Evolutionary conservation across 768 basidiomycete genomes (phyloP), one percentile per base, ranked within the genome.

Genomic region (Leccinum ochraceum): DNA sequence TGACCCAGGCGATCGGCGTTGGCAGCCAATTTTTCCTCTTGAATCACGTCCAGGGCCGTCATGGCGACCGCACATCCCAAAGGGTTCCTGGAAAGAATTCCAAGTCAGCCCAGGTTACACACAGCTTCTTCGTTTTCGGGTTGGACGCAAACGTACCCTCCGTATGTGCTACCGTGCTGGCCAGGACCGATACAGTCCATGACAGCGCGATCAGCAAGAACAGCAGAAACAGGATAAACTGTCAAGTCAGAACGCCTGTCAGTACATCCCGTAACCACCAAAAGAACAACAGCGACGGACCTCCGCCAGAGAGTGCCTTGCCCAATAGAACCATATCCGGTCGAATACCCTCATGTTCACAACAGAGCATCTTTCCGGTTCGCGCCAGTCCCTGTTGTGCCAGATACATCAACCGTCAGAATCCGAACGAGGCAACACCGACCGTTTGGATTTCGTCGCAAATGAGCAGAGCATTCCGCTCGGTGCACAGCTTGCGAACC

Each of bases 391-490:
- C 96, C 86, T 93, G 68, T 44, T 5, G 26, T 44, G 11, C 39
- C 39, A n/a, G 54, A 39, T 17, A 57, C 37, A 51, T 61, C 57
- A 34, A 39, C 58, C 20, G 51, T 57, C 56, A 50, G 59, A 13
- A 54, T 46, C 37, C 14, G 17, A 56, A 24, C 0, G 11, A 56
- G 10, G 8, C 14, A 44, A 49, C 20, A 68, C 79, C 58, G 58
- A 92, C 92, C 46, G 97, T 98, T 76, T 99, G 97, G 63, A 99
- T 95, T 75, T 99, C 97, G 66, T 99, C 97, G 66, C 94, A 95
- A 70, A 99, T 98, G 37, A 99, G 80, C n/a, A 99, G 81, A 0
- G 94, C 94, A 53, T 96, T 94, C 76, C 95, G 86, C 75, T 91
- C 85, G 78, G 90, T 90, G 83, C 97, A 99, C 28, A 98, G 80